These are phyloP conservation scores for Batrachochytrium dendrobatidis DNA, from an alignment of 371 early-diverging fungal genomes.

Conservation along the genomic window DNA sequence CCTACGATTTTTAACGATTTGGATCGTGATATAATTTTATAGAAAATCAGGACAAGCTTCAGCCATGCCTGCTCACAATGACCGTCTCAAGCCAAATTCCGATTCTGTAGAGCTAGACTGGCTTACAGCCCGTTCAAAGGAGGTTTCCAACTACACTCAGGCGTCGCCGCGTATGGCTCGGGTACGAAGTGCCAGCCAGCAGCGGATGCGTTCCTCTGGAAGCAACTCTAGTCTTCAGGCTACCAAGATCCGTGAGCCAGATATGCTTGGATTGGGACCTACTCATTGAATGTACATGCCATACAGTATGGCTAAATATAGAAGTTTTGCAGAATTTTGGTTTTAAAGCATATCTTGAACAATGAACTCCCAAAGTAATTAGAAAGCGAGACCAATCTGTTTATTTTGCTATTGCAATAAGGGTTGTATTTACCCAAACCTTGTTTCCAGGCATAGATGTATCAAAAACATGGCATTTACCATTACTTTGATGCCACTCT, in stretches of 20 bases:
- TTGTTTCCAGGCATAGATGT: no score
- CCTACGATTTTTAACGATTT: no score
- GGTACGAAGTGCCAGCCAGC: background rate
- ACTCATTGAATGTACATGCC: background rate
- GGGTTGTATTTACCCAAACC: no score
- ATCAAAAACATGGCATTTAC: no score
- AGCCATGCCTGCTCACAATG: background rate
- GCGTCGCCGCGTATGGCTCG: background rate
- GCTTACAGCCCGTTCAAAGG: background rate
- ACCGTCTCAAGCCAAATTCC: background rate
- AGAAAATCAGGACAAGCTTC: background rate
- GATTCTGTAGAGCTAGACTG: background rate
- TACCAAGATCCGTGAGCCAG: constrained; percentile 1
- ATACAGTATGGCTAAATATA: no score
- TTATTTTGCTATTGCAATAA: no score
- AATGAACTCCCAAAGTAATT: no score
- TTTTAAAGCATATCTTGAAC: no score
- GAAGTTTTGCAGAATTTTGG: no score
- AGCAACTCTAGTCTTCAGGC: background rate
- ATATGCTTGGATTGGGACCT: background rate
- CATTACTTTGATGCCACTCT: no score
- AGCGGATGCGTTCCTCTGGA: background rate
- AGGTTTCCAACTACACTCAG: background rate
- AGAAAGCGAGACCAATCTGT: no score
- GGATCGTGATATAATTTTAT: background rate